These are phyloP conservation scores for Tagetes erecta DNA, from an alignment of 129 eudicot species.

Conservation along the genomic window DNA sequence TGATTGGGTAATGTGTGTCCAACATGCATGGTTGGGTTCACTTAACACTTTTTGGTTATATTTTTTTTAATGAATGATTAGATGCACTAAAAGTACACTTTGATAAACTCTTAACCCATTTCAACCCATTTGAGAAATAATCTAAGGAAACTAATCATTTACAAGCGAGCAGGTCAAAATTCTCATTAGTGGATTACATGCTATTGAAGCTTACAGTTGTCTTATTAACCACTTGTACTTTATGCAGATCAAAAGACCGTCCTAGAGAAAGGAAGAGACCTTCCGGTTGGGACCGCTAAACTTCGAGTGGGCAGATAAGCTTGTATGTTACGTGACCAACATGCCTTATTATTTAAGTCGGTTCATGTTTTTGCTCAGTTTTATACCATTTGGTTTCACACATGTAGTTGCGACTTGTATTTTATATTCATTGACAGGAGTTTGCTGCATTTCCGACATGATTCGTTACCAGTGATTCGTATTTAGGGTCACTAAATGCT, in stretches of 20 bases:
- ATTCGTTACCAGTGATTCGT: no score
- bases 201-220: conserved; percentile 5
- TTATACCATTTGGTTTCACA: conserved; percentile 23
- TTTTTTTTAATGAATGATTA: neutral
- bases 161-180: neutral
- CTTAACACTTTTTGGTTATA: neutral
- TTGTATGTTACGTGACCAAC: conserved; percentile 38
- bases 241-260: conserved; percentile 61
- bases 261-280: conserved; percentile 81
- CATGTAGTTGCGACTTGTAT: conserved; percentile 24
- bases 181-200: neutral
- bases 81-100: neutral
- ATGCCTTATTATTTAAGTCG: conserved; percentile 16
- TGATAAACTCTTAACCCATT: neutral
- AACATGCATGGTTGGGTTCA: neutral
- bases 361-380: conserved; percentile 8
- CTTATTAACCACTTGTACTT: conserved; percentile 2
- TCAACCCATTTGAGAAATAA: neutral
- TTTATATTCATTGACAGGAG: conserved; percentile 3
- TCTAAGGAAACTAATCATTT: neutral
- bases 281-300: conserved; percentile 92
- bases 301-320: neutral
- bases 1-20: neutral
- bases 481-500: no score
- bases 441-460: neutral